Conservation (phyloP, 164 flowering plant species). For the Aristolochia fimbriata region DNA sequence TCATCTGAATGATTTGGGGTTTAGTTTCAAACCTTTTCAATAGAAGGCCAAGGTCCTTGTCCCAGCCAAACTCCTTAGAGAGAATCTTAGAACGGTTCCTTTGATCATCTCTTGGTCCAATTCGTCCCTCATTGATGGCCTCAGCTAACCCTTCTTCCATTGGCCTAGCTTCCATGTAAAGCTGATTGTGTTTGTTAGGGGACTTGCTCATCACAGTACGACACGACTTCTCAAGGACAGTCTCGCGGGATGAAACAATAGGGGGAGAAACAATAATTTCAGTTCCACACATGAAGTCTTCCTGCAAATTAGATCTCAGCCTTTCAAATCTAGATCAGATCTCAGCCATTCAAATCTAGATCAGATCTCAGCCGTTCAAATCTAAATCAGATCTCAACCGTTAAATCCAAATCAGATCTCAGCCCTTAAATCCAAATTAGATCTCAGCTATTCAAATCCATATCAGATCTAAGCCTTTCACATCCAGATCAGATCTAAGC, state of each 20-base stretch:
- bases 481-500: too few species aligned
- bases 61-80: constrained; percentile 26
- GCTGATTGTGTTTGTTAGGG: constrained; percentile 26
- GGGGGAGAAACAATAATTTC: constrained; percentile 19
- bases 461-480: too few species aligned
- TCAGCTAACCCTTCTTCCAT: constrained; percentile 25
- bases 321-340: too few species aligned
- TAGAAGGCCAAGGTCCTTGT: constrained; percentile 26
- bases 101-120: constrained; percentile 28
- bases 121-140: constrained; percentile 28
- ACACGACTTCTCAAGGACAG: constrained; percentile 25
- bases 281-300: constrained; percentile 28
- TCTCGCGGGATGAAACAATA: constrained; percentile 26
- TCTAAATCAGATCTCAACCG: too few species aligned
- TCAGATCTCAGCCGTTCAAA: too few species aligned
- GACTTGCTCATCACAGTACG: constrained; percentile 30
- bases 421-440: too few species aligned
- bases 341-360: too few species aligned
- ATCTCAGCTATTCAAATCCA: too few species aligned
- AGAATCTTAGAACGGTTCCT: constrained; percentile 21
- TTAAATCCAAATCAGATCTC: too few species aligned
- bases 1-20: too few species aligned
- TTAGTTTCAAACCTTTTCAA: too few species aligned
- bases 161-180: constrained; percentile 32
- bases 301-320: constrained; percentile 25